Evolutionary conservation across 2,329 filamentous ascomycete genomes (phyloP).

Genomic region (Colletotrichum theobromicola): DNA sequence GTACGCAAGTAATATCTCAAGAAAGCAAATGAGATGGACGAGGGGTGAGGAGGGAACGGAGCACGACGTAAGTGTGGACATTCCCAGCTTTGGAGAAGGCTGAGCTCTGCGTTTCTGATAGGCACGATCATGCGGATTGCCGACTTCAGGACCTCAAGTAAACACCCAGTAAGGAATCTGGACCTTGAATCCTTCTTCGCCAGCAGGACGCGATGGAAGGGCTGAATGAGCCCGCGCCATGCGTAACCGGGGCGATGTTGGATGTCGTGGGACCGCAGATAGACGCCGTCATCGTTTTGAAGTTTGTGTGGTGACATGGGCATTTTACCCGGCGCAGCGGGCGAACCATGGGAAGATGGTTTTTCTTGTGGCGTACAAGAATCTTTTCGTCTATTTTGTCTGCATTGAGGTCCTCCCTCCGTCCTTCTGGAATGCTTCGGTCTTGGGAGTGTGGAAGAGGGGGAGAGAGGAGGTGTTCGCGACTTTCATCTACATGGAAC

Average conservation of each 20-base stretch:
- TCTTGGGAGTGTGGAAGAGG: not conserved
- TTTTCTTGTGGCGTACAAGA: not conserved
- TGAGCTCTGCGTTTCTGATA: slow-evolving; percentile 8
- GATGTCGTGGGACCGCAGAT: not conserved
- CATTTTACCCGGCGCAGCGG: not conserved
- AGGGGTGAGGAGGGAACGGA: not conserved
- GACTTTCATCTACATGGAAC: not conserved
- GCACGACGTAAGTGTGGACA: not conserved
- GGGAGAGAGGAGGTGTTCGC: not conserved
- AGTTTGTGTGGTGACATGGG: not conserved
- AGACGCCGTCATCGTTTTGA: not conserved
- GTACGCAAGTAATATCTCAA: not conserved
- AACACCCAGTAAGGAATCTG: not conserved
- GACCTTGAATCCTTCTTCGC: not conserved
- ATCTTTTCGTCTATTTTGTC: not conserved
- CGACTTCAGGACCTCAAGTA: not conserved
- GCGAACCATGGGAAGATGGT: no score
- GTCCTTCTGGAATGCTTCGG: not conserved
- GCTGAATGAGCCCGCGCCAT: not conserved
- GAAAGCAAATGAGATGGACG: not conserved
- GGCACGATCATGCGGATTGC: slow-evolving; percentile 16
- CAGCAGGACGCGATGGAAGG: not conserved
- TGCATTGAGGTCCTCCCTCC: not conserved
- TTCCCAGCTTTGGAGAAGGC: not conserved
- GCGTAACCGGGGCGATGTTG: not conserved